Percentiles rank a stretch among this genome's conserved stretches.
Conservation (phyloP, 306 rosid species). For the Gastrolobium bilobum region DNA sequence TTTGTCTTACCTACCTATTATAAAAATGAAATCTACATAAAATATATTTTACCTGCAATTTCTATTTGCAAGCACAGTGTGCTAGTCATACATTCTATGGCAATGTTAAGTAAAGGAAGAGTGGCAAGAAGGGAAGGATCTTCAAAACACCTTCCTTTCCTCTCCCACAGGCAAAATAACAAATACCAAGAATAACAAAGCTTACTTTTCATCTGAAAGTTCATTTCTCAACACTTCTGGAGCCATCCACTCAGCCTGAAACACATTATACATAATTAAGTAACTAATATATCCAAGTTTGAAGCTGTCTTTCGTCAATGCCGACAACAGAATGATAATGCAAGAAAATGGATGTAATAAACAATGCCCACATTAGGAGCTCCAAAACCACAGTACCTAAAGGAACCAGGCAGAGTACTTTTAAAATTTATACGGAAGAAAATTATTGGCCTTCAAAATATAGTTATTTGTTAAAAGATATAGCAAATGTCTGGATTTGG, state of each 20-base stretch:
- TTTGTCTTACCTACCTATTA: not conserved
- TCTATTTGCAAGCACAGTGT: slow-evolving; percentile 4
- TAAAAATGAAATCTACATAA: not conserved
- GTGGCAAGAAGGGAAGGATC: slow-evolving; percentile 5
- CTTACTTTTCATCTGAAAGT: slow-evolving; percentile 97
- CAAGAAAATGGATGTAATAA: slow-evolving; percentile 32
- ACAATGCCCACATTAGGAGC: slow-evolving; percentile 32
- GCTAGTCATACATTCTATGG: slow-evolving; percentile 2
- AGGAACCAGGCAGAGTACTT: slow-evolving; percentile 26
- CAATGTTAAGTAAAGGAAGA: slow-evolving; percentile 24
- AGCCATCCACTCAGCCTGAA: slow-evolving; percentile 99
- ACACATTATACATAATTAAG: slow-evolving; percentile 42
- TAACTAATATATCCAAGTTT: slow-evolving; percentile 47
- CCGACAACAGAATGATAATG: slow-evolving; percentile 33
- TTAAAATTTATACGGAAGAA: not conserved
- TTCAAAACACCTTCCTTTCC: not conserved
- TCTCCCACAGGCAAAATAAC: slow-evolving; percentile 27
- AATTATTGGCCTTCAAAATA: not conserved
- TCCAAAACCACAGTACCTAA: slow-evolving; percentile 17
- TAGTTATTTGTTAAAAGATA: not conserved
- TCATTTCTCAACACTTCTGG: slow-evolving; percentile 98
- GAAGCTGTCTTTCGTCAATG: slow-evolving; percentile 2
- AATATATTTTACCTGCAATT: not conserved
- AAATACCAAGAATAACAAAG: slow-evolving; percentile 34
- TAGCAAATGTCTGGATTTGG: slow-evolving; percentile 10